phyloP scores from a whole-genome alignment of 139 green algal genomes.

The Gonium pectorale region DNA sequence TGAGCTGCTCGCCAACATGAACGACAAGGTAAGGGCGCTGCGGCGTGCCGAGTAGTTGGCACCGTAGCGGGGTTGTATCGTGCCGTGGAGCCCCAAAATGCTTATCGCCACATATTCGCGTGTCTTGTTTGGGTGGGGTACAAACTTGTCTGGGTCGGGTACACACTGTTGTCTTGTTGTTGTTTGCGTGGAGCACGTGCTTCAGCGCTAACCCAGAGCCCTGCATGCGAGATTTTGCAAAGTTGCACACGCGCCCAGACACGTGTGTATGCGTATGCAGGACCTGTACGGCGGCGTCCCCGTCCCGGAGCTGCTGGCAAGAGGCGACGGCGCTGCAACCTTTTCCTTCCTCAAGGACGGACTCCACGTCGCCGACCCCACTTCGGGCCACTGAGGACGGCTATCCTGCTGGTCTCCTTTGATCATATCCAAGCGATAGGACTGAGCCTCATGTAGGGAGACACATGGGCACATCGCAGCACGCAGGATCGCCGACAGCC shows the following conservation, averaged over 20 bases:
- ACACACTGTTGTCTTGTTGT: background rate
- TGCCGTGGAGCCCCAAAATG: no score
- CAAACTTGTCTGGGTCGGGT: background rate
- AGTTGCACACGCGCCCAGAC: background rate
- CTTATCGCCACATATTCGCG: background rate
- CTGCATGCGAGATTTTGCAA: background rate
- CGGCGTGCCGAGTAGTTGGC: no score
- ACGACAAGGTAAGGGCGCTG: slow-evolving; percentile 63
- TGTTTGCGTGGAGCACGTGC: background rate
- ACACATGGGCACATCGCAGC: no score
- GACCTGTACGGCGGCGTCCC: slow-evolving; percentile 78
- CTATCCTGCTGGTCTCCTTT: no score
- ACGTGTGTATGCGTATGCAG: slow-evolving; percentile 51
- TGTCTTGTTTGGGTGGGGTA: background rate
- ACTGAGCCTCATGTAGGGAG: no score
- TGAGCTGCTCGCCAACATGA: slow-evolving; percentile 62
- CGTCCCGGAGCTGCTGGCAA: slow-evolving; percentile 70
- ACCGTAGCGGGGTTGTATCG: no score
- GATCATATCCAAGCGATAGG: no score
- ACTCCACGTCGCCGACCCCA: slow-evolving; percentile 32
- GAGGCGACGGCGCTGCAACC: slow-evolving; percentile 39
- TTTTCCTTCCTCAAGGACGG: slow-evolving; percentile 79
- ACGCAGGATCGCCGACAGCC: no score
- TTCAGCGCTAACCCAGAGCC: background rate
- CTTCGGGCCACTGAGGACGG: no score